Evolutionary conservation across 1,139 yeast species (phyloP), one percentile per base, ranked within the genome.

Genomic region (Yamadazyma blattariae): DNA sequence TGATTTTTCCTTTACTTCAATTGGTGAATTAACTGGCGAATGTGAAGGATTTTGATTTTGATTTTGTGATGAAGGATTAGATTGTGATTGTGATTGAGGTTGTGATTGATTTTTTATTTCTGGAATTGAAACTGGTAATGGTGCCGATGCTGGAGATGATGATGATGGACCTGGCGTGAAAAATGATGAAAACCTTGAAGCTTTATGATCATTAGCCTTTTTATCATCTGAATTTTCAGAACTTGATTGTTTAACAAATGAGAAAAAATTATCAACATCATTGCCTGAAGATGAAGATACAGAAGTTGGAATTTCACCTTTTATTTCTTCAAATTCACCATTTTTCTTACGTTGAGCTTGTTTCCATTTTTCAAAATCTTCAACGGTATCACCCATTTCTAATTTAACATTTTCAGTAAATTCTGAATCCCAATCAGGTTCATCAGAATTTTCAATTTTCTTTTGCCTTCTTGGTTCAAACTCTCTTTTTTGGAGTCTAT

Each of bases 301-400:
- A 5, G 5, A 7, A 17, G 7, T 7, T 5, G 19, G 19, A 5
- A 5, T 17, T 4, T 8, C 11, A 11, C 25, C 33, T 35, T 50
- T 56, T 5, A 55, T 52, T 7, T 27, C 34, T 36, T 49, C 56
- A 3, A 55, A 53, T 6, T 41, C 38, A 17, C 55, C 56, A 30
- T 80, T 79, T 76, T 50, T 70, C 70, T 33, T 72, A 65, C 56
- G 47, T 36, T 47, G 51, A 15, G 48, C 36, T 32, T 46, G 47
- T 30, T 79, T 82, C 87, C 89, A 81, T 45, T 70, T 67, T 52
- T 82, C 89, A 51, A 83, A 83, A 48, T 82, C 92, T 36, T 78
- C 79, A 15, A 79, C 82, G 2, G 85, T 72, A 41, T 74, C 78
- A 13, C 80, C 80, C 64, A 73, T 70, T 36, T 62, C 63, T 30